Conservation (phyloP, 139 green algal genomes). For the Deuterostichococcus epilithicus region DNA sequence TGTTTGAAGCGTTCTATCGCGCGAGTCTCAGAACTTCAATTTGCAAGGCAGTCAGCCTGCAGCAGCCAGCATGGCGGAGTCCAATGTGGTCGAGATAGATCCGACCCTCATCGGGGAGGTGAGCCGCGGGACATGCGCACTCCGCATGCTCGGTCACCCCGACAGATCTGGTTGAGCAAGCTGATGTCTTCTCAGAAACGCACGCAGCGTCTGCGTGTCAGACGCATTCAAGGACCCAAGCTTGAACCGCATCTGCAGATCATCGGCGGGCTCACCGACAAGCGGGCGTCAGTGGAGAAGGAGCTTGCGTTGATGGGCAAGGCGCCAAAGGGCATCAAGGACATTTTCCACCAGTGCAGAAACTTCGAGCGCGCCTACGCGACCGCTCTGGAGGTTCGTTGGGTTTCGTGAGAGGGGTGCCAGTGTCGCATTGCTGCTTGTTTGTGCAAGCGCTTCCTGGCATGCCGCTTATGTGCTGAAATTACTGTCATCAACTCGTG, state of each 20-base stretch:
- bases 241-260: no score
- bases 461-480: neutral
- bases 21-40: no score
- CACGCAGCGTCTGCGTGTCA: no score
- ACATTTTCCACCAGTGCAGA: slow-evolving; percentile 84
- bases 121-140: no score
- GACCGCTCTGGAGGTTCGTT: slow-evolving; percentile 62
- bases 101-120: neutral
- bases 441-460: no score
- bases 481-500: neutral
- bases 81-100: neutral
- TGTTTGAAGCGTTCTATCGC: no score
- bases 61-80: neutral
- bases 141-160: neutral
- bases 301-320: slow-evolving; percentile 71
- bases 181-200: no score
- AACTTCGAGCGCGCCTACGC: slow-evolving; percentile 84
- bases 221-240: no score
- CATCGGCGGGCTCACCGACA: slow-evolving; percentile 55
- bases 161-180: no score
- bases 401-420: neutral
- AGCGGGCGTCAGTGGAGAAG: slow-evolving; percentile 62
- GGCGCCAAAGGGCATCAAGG: slow-evolving; percentile 55
- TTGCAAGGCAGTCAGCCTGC: no score
- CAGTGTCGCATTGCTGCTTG: no score